Evolutionary conservation across 352 stramenopile genomes (phyloP).

Genomic region (Phytopythium ostracodes): DNA sequence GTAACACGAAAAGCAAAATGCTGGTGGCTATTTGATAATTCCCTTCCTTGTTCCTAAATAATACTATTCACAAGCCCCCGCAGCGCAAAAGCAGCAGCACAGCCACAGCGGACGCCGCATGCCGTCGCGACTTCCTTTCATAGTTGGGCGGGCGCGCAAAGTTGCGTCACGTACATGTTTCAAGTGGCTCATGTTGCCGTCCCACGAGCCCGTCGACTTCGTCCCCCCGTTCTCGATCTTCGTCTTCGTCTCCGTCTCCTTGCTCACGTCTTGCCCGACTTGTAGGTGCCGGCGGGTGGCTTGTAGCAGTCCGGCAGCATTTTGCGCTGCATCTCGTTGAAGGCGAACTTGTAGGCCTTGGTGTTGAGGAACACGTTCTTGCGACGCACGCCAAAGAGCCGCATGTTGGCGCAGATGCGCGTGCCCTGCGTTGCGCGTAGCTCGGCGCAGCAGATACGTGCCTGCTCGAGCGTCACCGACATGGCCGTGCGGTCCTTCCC

Average conservation of each 20-base stretch:
- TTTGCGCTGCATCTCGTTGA: slow-evolving; percentile 86
- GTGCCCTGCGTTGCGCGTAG: slow-evolving; percentile 52
- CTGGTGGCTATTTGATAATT: neutral
- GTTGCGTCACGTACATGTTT: neutral
- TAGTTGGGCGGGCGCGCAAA: neutral
- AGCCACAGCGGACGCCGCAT: neutral
- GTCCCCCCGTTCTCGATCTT: neutral
- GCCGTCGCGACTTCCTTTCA: neutral
- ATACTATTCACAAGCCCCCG: slow-evolving; percentile 8
- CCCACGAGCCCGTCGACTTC: neutral
- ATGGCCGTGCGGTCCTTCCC: slow-evolving; percentile 98
- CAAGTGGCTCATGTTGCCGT: neutral
- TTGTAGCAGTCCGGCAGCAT: slow-evolving; percentile 86
- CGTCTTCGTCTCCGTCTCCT: neutral
- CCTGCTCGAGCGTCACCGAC: slow-evolving; percentile 95
- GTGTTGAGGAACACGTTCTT: slow-evolving; percentile 85
- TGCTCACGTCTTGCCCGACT: slow-evolving; percentile 71
- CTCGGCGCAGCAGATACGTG: slow-evolving; percentile 52
- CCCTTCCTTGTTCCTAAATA: slow-evolving; percentile 8
- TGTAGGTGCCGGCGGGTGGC: slow-evolving; percentile 76
- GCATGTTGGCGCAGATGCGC: slow-evolving; percentile 68
- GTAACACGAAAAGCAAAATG: neutral
- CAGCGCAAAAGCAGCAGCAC: neutral
- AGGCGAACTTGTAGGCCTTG: slow-evolving; percentile 81
- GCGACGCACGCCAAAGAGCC: slow-evolving; percentile 64